A percentile compares a stretch with the other conserved stretches of the same genome.
Evolutionary conservation across 1,284 basidiomycete genomes (phyloP).

Genomic region (Sparassis latifolia): DNA sequence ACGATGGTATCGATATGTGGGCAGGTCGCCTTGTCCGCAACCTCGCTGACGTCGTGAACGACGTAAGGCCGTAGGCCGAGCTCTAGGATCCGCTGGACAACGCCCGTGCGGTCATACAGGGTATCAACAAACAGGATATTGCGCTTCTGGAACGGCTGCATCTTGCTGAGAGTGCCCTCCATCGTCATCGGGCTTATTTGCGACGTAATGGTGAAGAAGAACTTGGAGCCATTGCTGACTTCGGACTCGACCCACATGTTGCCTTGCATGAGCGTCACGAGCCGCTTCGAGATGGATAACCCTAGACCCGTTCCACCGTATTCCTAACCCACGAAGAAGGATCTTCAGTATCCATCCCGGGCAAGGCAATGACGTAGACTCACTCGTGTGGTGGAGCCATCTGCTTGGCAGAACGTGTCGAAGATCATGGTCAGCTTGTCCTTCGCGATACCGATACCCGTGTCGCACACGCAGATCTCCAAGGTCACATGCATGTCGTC

Average conservation of each 20-base stretch:
- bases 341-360: slow-evolving; percentile 1
- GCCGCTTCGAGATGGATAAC: slow-evolving; percentile 90
- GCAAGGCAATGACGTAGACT: slow-evolving; percentile 21
- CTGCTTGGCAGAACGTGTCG: slow-evolving; percentile 98
- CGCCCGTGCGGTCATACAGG: slow-evolving; percentile 68
- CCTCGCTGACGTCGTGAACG: slow-evolving; percentile 72
- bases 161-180: slow-evolving; percentile 69
- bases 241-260: slow-evolving; percentile 99
- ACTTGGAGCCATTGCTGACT: slow-evolving; percentile 87
- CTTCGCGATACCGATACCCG: slow-evolving; percentile 98
- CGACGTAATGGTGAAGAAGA: slow-evolving; percentile 94
- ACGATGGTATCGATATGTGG: slow-evolving; percentile 95
- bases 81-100: slow-evolving; percentile 74
- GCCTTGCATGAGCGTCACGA: slow-evolving; percentile 96
- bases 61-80: slow-evolving; percentile 81
- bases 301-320: slow-evolving; percentile 98
- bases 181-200: slow-evolving; percentile 74
- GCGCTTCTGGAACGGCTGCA: slow-evolving; percentile 72
- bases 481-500: slow-evolving; percentile 80
- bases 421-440: slow-evolving; percentile 99
- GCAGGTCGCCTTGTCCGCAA: slow-evolving; percentile 75
- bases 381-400: slow-evolving; percentile 87
- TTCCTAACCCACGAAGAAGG: slow-evolving; percentile 46
- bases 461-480: slow-evolving; percentile 97
- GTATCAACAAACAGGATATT: slow-evolving; percentile 91